Evolutionary conservation across 2,329 filamentous ascomycete species (phyloP), one percentile per base, ranked within the genome.

Genomic region (Sporothrix phasma): DNA sequence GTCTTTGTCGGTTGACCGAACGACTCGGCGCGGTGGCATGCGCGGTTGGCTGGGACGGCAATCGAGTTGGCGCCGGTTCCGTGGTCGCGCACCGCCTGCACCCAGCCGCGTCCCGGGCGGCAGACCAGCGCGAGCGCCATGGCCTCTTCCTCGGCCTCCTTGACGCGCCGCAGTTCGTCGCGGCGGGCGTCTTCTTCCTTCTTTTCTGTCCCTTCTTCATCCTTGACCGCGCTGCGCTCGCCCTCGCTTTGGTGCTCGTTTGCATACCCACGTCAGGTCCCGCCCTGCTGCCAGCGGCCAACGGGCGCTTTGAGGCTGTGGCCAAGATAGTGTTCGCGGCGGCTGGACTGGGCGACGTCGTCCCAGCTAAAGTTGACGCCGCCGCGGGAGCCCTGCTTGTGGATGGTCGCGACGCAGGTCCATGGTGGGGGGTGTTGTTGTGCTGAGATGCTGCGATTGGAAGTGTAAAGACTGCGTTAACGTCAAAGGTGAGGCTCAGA

Each of bases 351-450:
- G 74, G 93, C 88, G 72, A 99, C 93, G 70, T 97, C 92, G 69
- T 93, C 89, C 94, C 94, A 97, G 77, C 88, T 92, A 79, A 99
- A 99, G 75, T 97, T 92, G 76, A 89, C 89, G 73, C 94, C 94
- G 72, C 94, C 94, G 69, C 94, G 88, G 71, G 91, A 94, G 74
- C 96, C 93, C 19, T 81, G 78, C 77, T 99, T 97, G 72, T 92
- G 90, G 67, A 99, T 88, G 47, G 89, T 91, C 66, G 92, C 90
- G 63, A 97, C 85, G 63, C n/a, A 99, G 84, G 82, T 99, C 94
- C 94, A 99, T 64, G 97, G 64, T 45, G 39, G 8, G 10, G 24
- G 22, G 19, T 24, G 39, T 41, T 59, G 56, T 31, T 45, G 39
- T 19, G 39, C 11, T 26, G 34, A n/a, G n/a, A n/a, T n/a, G n/a